Conservation (phyloP, 495 filamentous ascomycete genomes). For the Saxophila tyrrhenica region DNA sequence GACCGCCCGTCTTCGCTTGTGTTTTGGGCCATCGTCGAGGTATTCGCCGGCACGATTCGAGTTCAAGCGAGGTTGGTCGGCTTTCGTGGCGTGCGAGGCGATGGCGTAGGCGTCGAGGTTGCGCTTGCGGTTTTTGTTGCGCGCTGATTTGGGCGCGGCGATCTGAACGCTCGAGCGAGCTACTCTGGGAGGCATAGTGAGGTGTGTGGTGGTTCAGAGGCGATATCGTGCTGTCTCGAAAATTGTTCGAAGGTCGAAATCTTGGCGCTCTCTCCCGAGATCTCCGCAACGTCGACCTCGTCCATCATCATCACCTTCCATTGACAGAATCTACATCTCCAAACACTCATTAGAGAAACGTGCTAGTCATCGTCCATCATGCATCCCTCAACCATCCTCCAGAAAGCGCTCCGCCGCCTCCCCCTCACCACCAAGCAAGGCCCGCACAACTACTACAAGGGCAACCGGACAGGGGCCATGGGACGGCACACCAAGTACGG, state of each 20-base stretch:
- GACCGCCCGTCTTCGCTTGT: slow-evolving; percentile 33
- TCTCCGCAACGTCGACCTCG: background rate
- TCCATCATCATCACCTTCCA: background rate
- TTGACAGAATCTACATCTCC: too few species aligned
- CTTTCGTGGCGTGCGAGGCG: slow-evolving; percentile 49
- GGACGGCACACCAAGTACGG: slow-evolving; percentile 78
- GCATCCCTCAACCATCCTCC: slow-evolving; percentile 62
- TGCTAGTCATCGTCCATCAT: slow-evolving; percentile 23
- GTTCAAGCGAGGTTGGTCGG: slow-evolving; percentile 37
- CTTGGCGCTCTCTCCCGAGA: slow-evolving; percentile 6
- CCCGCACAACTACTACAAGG: slow-evolving; percentile 94
- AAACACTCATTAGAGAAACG: too few species aligned
- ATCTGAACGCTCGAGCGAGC: slow-evolving; percentile 15
- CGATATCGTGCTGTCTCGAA: background rate
- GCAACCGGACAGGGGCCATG: slow-evolving; percentile 76
- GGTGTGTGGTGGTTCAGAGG: background rate
- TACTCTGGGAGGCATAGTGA: slow-evolving; percentile 24
- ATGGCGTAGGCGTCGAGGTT: slow-evolving; percentile 76
- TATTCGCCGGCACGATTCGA: slow-evolving; percentile 45
- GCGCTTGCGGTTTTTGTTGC: slow-evolving; percentile 36
- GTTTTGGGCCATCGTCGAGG: slow-evolving; percentile 40
- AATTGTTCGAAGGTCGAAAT: slow-evolving; percentile 11
- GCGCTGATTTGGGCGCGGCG: slow-evolving; percentile 14
- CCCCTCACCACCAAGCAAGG: slow-evolving; percentile 81
- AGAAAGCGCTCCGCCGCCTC: slow-evolving; percentile 53